Percentiles rank a stretch among this genome's conserved stretches.
Evolutionary conservation across 1,284 basidiomycete species (phyloP).

Genomic region (Rhodotorula sp.): DNA sequence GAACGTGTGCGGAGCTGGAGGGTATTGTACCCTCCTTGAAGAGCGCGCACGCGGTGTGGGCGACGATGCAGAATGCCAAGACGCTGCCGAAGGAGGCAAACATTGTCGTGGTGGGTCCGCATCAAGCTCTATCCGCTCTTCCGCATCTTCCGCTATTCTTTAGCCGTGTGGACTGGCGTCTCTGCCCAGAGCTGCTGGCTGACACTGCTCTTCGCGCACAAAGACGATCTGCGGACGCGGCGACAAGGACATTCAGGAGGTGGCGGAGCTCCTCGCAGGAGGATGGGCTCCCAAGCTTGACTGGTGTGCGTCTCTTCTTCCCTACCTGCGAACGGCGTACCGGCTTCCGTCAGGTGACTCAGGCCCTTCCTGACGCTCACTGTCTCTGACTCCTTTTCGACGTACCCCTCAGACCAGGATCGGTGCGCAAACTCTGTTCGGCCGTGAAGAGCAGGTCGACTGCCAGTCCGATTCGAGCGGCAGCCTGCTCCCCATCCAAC

Average conservation of each 20-base stretch:
- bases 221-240: conserved; percentile 86
- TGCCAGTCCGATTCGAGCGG: no score
- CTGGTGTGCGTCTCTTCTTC: conserved; percentile 58
- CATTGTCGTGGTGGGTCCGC: conserved; percentile 68
- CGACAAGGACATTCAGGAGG: conserved; percentile 79
- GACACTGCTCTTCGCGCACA: neutral
- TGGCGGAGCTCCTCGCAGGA: conserved; percentile 48
- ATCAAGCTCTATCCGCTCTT: conserved; percentile 20
- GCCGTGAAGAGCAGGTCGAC: no score
- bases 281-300: conserved; percentile 87
- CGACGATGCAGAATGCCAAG: conserved; percentile 80
- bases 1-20: conserved; percentile 85
- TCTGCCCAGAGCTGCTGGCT: no score
- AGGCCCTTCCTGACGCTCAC: no score
- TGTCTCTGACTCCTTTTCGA: no score
- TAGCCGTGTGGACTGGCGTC: no score
- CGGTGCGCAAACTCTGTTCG: no score
- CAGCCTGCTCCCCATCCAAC: no score
- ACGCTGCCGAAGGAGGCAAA: conserved; percentile 79
- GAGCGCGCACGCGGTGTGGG: conserved; percentile 94
- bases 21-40: conserved; percentile 98
- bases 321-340: accelerated
- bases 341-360: no score
- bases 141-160: neutral
- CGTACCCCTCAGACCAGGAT: no score